phyloP scores from a whole-genome alignment of 768 basidiomycete species.

The Omphalotus guepiniiformis region DNA sequence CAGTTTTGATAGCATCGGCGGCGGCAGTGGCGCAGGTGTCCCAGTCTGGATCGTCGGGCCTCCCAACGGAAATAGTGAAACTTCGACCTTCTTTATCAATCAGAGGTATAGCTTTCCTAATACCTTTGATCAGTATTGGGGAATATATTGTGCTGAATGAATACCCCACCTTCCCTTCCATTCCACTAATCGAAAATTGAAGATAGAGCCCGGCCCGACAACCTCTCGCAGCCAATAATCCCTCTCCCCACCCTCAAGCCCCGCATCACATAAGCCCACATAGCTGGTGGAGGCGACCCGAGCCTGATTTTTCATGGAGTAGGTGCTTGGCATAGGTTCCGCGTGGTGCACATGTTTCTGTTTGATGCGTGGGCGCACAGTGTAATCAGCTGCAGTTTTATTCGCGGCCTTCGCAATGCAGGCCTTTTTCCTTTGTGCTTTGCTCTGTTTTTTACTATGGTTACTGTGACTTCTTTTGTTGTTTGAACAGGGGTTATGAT shows the following conservation, averaged over 20 bases:
- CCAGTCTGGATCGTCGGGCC: constrained; percentile 13
- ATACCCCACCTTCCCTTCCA: too few relatives aligned
- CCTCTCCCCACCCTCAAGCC: neutral
- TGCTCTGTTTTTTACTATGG: neutral
- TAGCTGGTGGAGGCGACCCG: neutral
- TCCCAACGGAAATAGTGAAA: constrained; percentile 7
- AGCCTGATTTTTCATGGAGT: neutral
- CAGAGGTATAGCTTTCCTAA: too few relatives aligned
- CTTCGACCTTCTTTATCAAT: too few relatives aligned
- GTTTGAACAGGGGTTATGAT: neutral
- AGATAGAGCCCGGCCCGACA: neutral
- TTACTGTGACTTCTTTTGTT: neutral
- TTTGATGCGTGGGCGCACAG: neutral
- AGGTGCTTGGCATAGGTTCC: neutral
- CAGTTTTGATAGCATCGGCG: neutral
- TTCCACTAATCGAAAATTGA: neutral
- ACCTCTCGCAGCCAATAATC: neutral
- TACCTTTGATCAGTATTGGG: too few relatives aligned
- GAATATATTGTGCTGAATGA: too few relatives aligned
- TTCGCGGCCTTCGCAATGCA: neutral
- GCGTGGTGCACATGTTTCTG: neutral
- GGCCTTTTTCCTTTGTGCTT: neutral
- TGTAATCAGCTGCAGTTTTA: neutral
- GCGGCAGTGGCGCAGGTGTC: constrained; percentile 1
- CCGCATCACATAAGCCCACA: neutral